Evolutionary conservation across 1,284 basidiomycete genomes (phyloP).

Genomic region (Tremellales sp.): DNA sequence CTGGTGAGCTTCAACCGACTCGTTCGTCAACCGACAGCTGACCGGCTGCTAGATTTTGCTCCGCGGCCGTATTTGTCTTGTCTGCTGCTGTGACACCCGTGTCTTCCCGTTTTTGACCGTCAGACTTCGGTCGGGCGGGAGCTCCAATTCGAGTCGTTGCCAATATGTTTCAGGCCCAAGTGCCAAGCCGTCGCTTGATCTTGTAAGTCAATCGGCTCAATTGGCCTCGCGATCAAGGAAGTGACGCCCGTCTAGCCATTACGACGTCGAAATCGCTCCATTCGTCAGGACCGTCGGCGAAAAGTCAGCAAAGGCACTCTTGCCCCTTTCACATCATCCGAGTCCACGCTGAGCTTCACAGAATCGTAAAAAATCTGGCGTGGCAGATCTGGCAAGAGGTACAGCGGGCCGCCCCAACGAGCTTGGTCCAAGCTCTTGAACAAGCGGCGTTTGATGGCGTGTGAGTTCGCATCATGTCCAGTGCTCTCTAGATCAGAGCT

Average conservation of each 20-base stretch:
- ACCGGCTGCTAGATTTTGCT: neutral
- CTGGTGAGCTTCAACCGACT: neutral
- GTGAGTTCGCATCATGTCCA: neutral
- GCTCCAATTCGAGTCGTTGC: conserved; percentile 33
- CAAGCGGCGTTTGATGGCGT: conserved; percentile 30
- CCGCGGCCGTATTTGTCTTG: neutral
- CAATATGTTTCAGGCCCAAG: conserved; percentile 38
- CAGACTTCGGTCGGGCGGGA: conserved; percentile 38
- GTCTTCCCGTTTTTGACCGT: neutral
- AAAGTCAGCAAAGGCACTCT: conserved; percentile 19
- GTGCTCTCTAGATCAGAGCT: conserved; percentile 1
- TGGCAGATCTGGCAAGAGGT: conserved; percentile 35
- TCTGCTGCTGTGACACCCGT: neutral
- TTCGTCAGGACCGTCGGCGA: conserved; percentile 37
- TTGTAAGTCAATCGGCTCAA: neutral
- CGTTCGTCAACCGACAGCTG: neutral
- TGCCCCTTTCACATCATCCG: neutral
- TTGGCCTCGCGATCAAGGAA: neutral
- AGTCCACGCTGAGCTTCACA: conserved; percentile 10
- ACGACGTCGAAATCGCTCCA: conserved; percentile 45
- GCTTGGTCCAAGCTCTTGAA: conserved; percentile 37
- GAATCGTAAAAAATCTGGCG: conserved; percentile 39
- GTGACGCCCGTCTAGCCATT: conserved; percentile 27
- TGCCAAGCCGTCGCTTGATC: conserved; percentile 29
- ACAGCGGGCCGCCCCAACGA: conserved; percentile 12